Evolutionary conservation across 176 grass and related monocot species (phyloP), one percentile per base, ranked within the genome.

Genomic region (Miscanthus lutarioriparius): DNA sequence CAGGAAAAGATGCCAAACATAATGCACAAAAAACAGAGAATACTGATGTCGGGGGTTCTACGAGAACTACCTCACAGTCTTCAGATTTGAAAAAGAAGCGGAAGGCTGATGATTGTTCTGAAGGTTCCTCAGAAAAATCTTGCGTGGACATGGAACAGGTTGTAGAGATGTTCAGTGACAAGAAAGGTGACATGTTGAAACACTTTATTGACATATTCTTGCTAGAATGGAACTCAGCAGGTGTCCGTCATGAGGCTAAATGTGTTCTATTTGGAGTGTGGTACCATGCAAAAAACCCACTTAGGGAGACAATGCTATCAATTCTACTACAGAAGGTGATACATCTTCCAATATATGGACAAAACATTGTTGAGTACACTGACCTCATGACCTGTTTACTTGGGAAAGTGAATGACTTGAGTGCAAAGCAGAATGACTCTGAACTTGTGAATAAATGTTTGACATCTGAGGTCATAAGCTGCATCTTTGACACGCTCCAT

Each of bases 231-330:
- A 93, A 90, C 68, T 95, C 96, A 75, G 84, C 91, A 87, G 95
- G 87, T 89, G 91, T 98, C 10, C 96, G 96, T 33, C 89, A 95
- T 78, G 96, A 98, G 86, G 93, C 96, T 75, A 95, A 95, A 90
- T 92, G 86, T 72, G 93, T 95, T 76, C 28, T 95, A 33, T 90
- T 90, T 88, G 96, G 96, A 61, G 74, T 98, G n/a, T 98, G 96
- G 96, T 81, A 92, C 74, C 96, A 98, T 87, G 93, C 90, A 64
- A 92, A 93, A 81, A 85, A 69, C 16, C 78, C 58, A 10, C 91
- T 95, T 71, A 93, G 85, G 87, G 96, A 98, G 80, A 80, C 74
- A 25, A 87, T 98, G 80, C 63, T 95, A 64, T 90, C 86, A 37
- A 78, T 61, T 70, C 93, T 98, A 74, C 83, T 98, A 54, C 72